A percentile compares a stretch with the other conserved stretches of the same genome.
Evolutionary conservation across 2,329 filamentous ascomycete species (phyloP).

Genomic region (Hypoxylon sp.): DNA sequence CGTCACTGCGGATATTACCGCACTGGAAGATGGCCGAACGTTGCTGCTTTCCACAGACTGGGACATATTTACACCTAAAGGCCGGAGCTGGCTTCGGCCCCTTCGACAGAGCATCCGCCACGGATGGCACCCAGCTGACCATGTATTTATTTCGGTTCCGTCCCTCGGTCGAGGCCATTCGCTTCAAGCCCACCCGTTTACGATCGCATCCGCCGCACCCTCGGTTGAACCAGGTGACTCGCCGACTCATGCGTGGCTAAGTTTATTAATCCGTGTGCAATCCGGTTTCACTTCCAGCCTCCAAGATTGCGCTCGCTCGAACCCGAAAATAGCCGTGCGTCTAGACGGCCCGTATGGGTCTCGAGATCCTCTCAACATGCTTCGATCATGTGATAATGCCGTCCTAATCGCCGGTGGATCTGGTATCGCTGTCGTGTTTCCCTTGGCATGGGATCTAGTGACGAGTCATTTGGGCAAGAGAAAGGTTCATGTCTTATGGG

Average conservation of each 20-base stretch:
- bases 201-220: slow-evolving; percentile 71
- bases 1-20: slow-evolving; percentile 60
- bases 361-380: slow-evolving; percentile 63
- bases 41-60: slow-evolving; percentile 58
- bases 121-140: slow-evolving; percentile 72
- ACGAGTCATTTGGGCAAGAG: slow-evolving; percentile 41
- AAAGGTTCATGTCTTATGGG: slow-evolving; percentile 67
- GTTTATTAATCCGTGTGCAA: slow-evolving; percentile 70
- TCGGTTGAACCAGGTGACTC: slow-evolving; percentile 20
- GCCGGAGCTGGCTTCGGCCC: slow-evolving; percentile 25
- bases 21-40: slow-evolving; percentile 69
- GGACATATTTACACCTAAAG: slow-evolving; percentile 46
- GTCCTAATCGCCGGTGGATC: slow-evolving; percentile 72
- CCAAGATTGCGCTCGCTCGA: slow-evolving; percentile 61
- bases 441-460: slow-evolving; percentile 66
- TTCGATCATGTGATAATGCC: slow-evolving; percentile 61
- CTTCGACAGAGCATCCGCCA: slow-evolving; percentile 54
- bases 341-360: slow-evolving; percentile 76
- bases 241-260: slow-evolving; percentile 62
- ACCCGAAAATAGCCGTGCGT: slow-evolving; percentile 59
- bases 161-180: slow-evolving; percentile 62
- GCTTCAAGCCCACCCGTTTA: slow-evolving; percentile 74
- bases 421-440: slow-evolving; percentile 73
- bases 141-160: slow-evolving; percentile 72
- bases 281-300: slow-evolving; percentile 70